Conservation (phyloP, 2,329 filamentous ascomycete genomes). For the Tympanopsis confertula region DNA sequence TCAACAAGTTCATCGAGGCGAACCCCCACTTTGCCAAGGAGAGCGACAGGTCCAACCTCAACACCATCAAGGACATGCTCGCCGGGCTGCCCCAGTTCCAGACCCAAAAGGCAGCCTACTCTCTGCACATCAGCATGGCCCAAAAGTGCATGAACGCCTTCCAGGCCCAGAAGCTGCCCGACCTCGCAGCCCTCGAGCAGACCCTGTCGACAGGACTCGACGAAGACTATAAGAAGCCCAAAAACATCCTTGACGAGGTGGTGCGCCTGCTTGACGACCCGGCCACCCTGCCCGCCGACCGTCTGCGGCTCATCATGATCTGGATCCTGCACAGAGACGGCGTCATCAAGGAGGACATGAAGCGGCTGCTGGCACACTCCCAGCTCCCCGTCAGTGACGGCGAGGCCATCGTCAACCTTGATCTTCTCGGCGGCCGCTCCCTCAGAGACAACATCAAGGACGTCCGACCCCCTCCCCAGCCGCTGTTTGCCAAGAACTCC, state of each 20-base stretch:
- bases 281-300: constrained; percentile 57
- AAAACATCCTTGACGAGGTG: constrained; percentile 75
- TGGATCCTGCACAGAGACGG: constrained; percentile 82
- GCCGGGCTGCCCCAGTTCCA: constrained; percentile 89
- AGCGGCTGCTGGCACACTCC: constrained; percentile 74
- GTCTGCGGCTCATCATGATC: constrained; percentile 72
- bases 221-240: constrained; percentile 83
- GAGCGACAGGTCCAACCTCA: constrained; percentile 63
- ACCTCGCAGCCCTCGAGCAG: constrained; percentile 82
- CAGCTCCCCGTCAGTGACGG: constrained; percentile 64
- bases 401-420: constrained; percentile 65
- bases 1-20: constrained; percentile 78
- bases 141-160: constrained; percentile 95
- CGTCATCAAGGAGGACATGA: constrained; percentile 70
- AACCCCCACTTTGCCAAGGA: constrained; percentile 85
- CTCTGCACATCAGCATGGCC: constrained; percentile 89
- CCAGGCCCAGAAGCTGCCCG: constrained; percentile 69
- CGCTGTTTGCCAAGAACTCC: constrained; percentile 62
- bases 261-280: constrained; percentile 80
- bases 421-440: constrained; percentile 67
- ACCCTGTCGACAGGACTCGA: constrained; percentile 83
- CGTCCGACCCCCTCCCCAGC: constrained; percentile 46
- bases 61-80: constrained; percentile 93
- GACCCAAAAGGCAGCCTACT: constrained; percentile 90
- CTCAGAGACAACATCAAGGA: constrained; percentile 65